Percentiles rank a stretch among this genome's conserved stretches.
Evolutionary conservation across 1,284 basidiomycete genomes (phyloP).

Genomic region (Fistulina hepatica): DNA sequence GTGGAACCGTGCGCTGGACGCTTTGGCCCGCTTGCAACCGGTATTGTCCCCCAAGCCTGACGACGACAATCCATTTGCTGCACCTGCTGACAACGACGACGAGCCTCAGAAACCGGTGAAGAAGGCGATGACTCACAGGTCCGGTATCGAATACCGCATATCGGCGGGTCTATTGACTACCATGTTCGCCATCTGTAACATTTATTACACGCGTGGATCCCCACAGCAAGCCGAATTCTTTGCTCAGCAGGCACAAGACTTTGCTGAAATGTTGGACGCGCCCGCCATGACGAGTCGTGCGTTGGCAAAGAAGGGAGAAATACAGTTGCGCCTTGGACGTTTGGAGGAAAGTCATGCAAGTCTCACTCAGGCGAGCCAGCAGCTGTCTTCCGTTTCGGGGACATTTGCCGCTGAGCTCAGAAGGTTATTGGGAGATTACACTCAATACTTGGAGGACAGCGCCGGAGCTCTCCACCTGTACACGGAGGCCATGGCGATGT

Average conservation of each 20-base stretch:
- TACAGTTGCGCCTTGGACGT: conserved; percentile 52
- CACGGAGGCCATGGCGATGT: conserved; percentile 38
- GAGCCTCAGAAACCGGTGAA: conserved; percentile 22
- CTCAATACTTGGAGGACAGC: conserved; percentile 35
- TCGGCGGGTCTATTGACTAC: conserved; percentile 58
- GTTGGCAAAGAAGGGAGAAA: conserved; percentile 52
- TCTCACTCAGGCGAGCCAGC: conserved; percentile 39
- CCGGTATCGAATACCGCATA: conserved; percentile 58
- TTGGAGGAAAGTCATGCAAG: conserved; percentile 43
- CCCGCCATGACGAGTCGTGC: conserved; percentile 56
- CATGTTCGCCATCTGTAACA: conserved; percentile 49
- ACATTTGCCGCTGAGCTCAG: conserved; percentile 53
- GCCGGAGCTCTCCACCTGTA: conserved; percentile 42
- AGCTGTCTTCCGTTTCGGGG: conserved; percentile 35
- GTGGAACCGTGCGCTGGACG: conserved; percentile 70
- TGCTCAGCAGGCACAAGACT: conserved; percentile 55
- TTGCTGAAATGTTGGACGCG: conserved; percentile 58
- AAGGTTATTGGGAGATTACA: conserved; percentile 52
- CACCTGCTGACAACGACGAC: conserved; percentile 14
- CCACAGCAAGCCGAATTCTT: conserved; percentile 78
- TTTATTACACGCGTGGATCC: conserved; percentile 64
- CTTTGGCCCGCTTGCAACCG: conserved; percentile 47
- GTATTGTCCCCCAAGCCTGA: conserved; percentile 21
- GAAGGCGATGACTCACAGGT: conserved; percentile 20
- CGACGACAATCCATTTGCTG: conserved; percentile 49